Conservation (phyloP, 2,329 filamentous ascomycete species). For the Pseudogymnoascus sp. region DNA sequence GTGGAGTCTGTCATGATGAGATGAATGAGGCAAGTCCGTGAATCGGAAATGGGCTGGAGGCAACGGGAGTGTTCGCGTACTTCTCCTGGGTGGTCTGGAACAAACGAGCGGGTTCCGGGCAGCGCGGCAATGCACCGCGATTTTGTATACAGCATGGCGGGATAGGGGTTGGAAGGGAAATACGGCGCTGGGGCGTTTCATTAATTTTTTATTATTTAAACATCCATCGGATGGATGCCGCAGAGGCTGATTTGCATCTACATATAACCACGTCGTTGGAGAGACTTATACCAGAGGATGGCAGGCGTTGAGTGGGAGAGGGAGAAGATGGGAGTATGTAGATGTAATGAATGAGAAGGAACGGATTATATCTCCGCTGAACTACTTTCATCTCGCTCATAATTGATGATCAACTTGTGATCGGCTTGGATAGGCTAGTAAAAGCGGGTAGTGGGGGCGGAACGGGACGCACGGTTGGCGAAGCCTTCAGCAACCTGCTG, state of each 20-base stretch:
- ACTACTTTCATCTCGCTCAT: background rate
- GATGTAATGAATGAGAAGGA: slow-evolving; percentile 2
- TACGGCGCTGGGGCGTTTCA: background rate
- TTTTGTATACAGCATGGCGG: slow-evolving; percentile 5
- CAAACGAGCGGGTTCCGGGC: slow-evolving; percentile 2
- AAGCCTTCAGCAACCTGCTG: background rate
- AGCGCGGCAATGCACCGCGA: background rate
- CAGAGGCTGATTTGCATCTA: slow-evolving; percentile 1
- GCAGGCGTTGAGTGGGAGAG: background rate
- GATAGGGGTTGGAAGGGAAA: background rate
- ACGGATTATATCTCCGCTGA: background rate
- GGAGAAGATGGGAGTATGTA: background rate
- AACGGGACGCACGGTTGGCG: background rate
- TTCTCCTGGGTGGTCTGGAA: background rate
- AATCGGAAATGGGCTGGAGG: background rate
- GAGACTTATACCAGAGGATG: background rate
- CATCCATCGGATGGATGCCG: background rate
- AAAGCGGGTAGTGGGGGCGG: background rate
- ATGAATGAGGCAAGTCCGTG: background rate
- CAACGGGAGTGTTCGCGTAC: background rate
- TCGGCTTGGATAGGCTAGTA: background rate
- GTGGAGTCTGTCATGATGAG: slow-evolving; percentile 2
- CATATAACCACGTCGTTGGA: background rate
- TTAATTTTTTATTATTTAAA: background rate
- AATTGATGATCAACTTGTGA: background rate